A percentile compares a stretch with the other conserved stretches of the same genome.
These are phyloP conservation scores for Selaginella moellendorffii DNA, from an alignment of 75 land plant species.

Conservation along the genomic window DNA sequence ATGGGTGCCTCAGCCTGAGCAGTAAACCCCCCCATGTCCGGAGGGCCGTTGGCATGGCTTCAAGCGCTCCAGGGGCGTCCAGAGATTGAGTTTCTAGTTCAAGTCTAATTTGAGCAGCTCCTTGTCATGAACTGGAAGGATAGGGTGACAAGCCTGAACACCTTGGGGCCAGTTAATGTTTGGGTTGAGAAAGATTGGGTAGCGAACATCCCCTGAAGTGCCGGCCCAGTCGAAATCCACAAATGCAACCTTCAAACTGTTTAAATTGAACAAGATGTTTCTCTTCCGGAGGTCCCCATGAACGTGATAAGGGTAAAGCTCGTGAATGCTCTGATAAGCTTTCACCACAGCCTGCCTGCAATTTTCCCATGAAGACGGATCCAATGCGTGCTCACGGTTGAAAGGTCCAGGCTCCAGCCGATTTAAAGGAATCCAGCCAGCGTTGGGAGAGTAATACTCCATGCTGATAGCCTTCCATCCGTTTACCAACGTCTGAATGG, in stretches of 20 bases:
- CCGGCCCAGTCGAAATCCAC: neutral
- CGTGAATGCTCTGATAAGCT: neutral
- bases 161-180: neutral
- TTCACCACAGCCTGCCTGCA: neutral
- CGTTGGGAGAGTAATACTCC: neutral
- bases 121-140: conserved; percentile 1
- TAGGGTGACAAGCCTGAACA: neutral
- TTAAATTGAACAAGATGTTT: neutral
- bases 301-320: neutral
- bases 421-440: neutral
- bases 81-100: too few relatives aligned
- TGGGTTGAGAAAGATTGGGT: neutral
- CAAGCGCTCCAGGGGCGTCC: too few relatives aligned
- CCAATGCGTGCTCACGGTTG: neutral
- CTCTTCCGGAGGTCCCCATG: neutral
- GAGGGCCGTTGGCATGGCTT: too few relatives aligned
- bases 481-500: neutral
- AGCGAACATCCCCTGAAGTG: neutral
- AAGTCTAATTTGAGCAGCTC: neutral
- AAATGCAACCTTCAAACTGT: neutral
- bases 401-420: neutral
- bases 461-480: neutral
- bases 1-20: too few relatives aligned
- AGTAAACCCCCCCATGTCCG: too few relatives aligned
- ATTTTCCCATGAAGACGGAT: neutral